Evolutionary conservation across 73 alveolate genomes (phyloP), one percentile per base, ranked within the genome.

Genomic region (Blepharisma stoltei): DNA sequence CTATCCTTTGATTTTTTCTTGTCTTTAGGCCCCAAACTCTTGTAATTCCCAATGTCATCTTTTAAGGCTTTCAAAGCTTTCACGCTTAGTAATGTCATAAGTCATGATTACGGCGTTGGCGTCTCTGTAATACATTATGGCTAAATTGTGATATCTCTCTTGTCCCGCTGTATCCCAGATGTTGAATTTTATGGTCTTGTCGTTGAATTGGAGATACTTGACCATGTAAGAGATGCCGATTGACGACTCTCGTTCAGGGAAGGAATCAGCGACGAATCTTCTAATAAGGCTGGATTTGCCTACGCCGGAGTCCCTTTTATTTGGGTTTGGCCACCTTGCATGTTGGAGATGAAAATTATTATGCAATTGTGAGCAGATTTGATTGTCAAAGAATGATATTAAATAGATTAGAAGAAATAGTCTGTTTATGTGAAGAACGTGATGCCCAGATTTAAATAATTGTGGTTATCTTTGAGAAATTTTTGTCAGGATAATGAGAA

Each of bases 151-250:
- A 78, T 88, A 93, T 76, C 85, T 70, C 67, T 93, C 98, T 80
- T 91, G 91, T 5, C 98, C 98, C 7, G 98, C 98, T 9, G 98
- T 93, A 76, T 93, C 98, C 98, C 98, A 93, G 25, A 93, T 90
- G 71, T 37, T 77, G 76, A 18, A 71, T 46, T 23, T 87, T 18
- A 60, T 60, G 18, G 45, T 60, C 23, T 60, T 60, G 4, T 60
- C 70, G 20, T 78, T 81, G 60, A 87, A 76, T 5, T 45, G 71
- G 0, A 86, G 65, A 46, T 41, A 55, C 81, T 90, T 92, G 20
- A 88, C 82, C 83, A 81, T 77, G 84, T 80, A 92, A 70, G 88
- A 82, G 41, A 95, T 95, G 6, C 96, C 93, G 11, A 88, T 86
- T 11, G 98, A 89, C 38, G 98, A 77, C 66, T 77, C 88, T 52